Percentiles rank a stretch among this genome's conserved stretches.
phyloP scores from a whole-genome alignment of 2,329 filamentous ascomycete genomes.

The Sclerotinia borealis region DNA sequence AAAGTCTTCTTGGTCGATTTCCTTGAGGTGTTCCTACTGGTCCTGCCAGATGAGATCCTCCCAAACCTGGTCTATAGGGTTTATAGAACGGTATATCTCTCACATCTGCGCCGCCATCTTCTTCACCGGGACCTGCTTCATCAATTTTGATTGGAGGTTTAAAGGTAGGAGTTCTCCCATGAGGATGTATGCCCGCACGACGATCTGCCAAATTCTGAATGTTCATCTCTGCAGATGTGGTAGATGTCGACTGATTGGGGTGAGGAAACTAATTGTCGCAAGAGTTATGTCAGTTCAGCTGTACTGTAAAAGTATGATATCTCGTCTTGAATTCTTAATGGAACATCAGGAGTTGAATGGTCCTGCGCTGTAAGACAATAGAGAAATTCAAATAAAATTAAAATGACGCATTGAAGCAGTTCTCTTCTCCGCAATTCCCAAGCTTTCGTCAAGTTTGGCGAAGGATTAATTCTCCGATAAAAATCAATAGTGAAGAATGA shows the following conservation, averaged over 20 bases:
- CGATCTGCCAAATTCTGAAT: constrained; percentile 7
- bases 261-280: constrained; percentile 8
- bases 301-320: not conserved
- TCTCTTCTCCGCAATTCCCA: not conserved
- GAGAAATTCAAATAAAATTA: not conserved
- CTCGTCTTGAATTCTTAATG: not conserved
- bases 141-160: constrained; percentile 5
- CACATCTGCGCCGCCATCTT: constrained; percentile 22
- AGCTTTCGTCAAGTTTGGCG: not conserved
- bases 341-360: not conserved
- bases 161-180: not conserved
- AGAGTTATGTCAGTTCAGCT: not conserved
- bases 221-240: constrained; percentile 4
- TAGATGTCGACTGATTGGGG: constrained; percentile 3
- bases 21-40: not conserved
- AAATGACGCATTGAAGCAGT: not conserved
- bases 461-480: not conserved
- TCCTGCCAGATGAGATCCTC: not conserved
- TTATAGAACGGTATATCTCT: constrained; percentile 24
- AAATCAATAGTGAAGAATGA: not conserved
- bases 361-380: not conserved
- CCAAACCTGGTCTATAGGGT: not conserved
- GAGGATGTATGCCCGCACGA: not conserved
- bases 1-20: not conserved
- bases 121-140: constrained; percentile 7